Evolutionary conservation across 495 filamentous ascomycete species (phyloP).

Genomic region (Cercophora samala): DNA sequence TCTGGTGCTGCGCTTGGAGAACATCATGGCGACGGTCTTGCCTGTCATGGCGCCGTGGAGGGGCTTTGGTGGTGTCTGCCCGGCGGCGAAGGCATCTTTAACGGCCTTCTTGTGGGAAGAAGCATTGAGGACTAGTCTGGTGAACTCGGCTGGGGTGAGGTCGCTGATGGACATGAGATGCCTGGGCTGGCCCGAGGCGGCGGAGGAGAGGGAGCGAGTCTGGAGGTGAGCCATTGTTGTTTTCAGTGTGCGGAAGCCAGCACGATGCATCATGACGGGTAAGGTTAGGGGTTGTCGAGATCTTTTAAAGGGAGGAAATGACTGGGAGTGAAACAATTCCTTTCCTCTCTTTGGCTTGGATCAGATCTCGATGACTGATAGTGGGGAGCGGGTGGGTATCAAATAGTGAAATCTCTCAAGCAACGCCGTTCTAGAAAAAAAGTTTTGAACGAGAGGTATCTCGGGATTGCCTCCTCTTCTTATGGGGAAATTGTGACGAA

Average conservation of each 20-base stretch:
- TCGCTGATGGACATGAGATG: conserved; percentile 91
- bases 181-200: conserved; percentile 50
- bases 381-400: not conserved
- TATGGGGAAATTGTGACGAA: conserved; percentile 3
- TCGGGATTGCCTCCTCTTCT: not conserved
- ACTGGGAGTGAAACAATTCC: not conserved
- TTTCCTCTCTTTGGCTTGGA: not conserved
- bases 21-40: conserved; percentile 89
- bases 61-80: conserved; percentile 44
- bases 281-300: not conserved
- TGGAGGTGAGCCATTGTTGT: conserved; percentile 27
- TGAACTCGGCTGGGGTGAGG: conserved; percentile 73
- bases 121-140: conserved; percentile 77
- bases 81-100: conserved; percentile 61
- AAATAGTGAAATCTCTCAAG: not conserved
- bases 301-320: not conserved
- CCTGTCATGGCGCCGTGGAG: conserved; percentile 54
- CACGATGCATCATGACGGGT: conserved; percentile 26
- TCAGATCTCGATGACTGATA: not conserved
- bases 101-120: conserved; percentile 68
- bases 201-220: conserved; percentile 28
- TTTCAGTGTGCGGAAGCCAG: conserved; percentile 26
- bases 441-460: not conserved
- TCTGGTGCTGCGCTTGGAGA: conserved; percentile 89
- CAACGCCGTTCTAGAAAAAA: too few species aligned